Percentiles rank a stretch among this genome's conserved stretches.
Conservation (phyloP, 2,329 filamentous ascomycete species). For the Geosmithia morbida region DNA sequence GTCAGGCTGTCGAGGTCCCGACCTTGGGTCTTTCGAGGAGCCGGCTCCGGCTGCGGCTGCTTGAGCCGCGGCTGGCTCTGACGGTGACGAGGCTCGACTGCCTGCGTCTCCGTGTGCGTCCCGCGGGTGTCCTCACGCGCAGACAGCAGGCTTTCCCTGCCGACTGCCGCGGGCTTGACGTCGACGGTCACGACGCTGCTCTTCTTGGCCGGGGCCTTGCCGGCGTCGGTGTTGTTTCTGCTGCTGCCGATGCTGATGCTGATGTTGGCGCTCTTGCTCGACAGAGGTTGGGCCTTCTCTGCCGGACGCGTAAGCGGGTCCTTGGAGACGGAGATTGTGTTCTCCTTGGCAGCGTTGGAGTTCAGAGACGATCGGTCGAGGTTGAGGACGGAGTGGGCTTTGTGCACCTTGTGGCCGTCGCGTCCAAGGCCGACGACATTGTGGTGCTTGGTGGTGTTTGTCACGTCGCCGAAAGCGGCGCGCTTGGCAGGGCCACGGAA, state of each 20-base stretch:
- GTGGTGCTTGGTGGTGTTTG: slow-evolving; percentile 41
- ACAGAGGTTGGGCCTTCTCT: neutral
- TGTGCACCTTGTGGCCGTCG: slow-evolving; percentile 20
- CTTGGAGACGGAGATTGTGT: slow-evolving; percentile 9
- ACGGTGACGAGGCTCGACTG: slow-evolving; percentile 12
- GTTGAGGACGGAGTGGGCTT: slow-evolving; percentile 10
- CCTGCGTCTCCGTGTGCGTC: neutral
- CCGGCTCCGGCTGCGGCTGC: slow-evolving; percentile 20
- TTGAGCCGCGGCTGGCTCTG: slow-evolving; percentile 40
- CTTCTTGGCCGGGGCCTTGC: neutral
- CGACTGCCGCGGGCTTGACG: too few species aligned
- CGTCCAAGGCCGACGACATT: slow-evolving; percentile 8
- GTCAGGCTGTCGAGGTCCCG: slow-evolving; percentile 1
- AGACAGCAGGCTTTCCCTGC: neutral
- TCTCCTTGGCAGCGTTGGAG: slow-evolving; percentile 28
- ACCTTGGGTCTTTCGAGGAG: slow-evolving; percentile 28
- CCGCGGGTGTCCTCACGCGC: neutral
- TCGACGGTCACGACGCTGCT: neutral
- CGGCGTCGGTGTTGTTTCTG: neutral
- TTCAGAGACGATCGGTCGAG: slow-evolving; percentile 10
- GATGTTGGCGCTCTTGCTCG: neutral
- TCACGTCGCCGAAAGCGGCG: slow-evolving; percentile 69
- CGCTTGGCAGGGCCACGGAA: slow-evolving; percentile 47
- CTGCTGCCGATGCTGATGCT: neutral
- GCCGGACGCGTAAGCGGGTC: neutral